Evolutionary conservation across 345 rosid genomes (phyloP), one percentile per base, ranked within the genome.

Genomic region (Citropsis articulata): DNA sequence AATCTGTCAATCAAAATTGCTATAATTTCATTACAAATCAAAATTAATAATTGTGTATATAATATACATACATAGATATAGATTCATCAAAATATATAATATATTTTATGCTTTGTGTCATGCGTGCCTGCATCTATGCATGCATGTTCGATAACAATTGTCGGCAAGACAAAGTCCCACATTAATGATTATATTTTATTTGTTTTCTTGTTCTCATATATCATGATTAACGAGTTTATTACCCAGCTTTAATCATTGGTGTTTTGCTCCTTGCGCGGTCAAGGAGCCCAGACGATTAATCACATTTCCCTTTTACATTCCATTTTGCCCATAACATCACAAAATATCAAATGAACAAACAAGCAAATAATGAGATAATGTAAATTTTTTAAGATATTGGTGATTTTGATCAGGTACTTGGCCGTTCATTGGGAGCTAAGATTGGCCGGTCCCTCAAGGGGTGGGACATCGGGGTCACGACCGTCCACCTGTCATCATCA

Each of bases 381-480:
- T 13, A 10, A 12, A 53, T 53, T 53, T 19, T 14, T 53, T 7
- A 16, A 53, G 22, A 5, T 18, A 19, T 14, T 53, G 57, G 22
- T 16, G 59, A 27, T 53, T 67, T 40, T 77, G 55, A 67, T 66
- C 77, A 92, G 97, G 60, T 92, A 35, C n/a, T 89, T n/a, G 71
- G 89, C 3, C 91, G 97, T 33, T 82, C 93, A 31, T 9, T 90
- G 25, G 94, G 97, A 42, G 97, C 92, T 42, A 85, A 71, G 71
- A 83, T 81, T 0, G 91, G 93, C 1, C 84, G 89, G n/a, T 80
- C 89, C 12, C 66, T 27, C 57, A 74, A 82, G 0, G 93, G 90
- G 22, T 92, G 97, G 97, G 94, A 92, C 82, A 85, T 89, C 25
- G 94, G 97, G 2, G 75, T 92, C 6, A 88, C 82, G 10, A 66